phyloP scores from a whole-genome alignment of 306 rosid species.

The Prunus davidiana region DNA sequence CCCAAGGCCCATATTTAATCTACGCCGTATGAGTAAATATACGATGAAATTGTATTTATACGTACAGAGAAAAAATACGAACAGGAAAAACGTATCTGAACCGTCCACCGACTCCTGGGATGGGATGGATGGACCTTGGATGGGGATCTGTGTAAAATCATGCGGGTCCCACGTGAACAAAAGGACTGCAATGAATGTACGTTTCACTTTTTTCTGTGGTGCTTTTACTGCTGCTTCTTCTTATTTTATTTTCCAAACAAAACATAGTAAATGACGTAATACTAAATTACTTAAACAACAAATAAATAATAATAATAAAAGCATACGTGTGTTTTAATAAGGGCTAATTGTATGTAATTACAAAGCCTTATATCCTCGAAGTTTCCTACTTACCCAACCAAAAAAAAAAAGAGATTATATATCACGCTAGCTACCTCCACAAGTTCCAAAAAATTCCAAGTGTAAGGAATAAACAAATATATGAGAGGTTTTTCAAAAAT shows the following conservation, averaged over 20 bases:
- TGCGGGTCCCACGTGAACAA: not conserved
- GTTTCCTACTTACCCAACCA: not conserved
- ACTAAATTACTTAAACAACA: not conserved
- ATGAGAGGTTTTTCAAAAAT: no score
- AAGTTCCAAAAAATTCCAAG: not conserved
- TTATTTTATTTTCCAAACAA: not conserved
- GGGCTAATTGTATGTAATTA: not conserved
- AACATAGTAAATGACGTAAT: not conserved
- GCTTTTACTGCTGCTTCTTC: not conserved
- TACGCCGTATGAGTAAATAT: no score
- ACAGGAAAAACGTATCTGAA: not conserved
- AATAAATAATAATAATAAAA: not conserved
- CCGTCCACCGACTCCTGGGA: not conserved
- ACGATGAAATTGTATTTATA: not conserved
- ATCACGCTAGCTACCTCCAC: not conserved
- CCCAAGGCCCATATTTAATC: no score
- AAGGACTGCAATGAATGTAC: not conserved
- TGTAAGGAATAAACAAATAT: not conserved
- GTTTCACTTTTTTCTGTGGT: not conserved
- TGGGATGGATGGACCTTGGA: not conserved
- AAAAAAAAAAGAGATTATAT: not conserved
- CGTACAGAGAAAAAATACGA: not conserved
- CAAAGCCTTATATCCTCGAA: not conserved
- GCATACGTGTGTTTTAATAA: not conserved
- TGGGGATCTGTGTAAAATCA: conserved; percentile 1